These are phyloP conservation scores for thale cress (Arabidopsis thaliana) DNA, from an alignment of 345 rosid species.

Conservation along the genomic window TAIR10.1 NC_003075.7:2131501-2132000, in stretches of 20 bases:
- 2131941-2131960: constrained; percentile 60
- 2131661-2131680: not conserved
- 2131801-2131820: constrained; percentile 65
- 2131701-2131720: constrained; percentile 42
- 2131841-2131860: constrained; percentile 28
- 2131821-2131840: constrained; percentile 64
- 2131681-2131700: constrained; percentile 14
- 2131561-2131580: constrained; percentile 81
- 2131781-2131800: constrained; percentile 51
- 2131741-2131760: constrained; percentile 71
- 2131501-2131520: not conserved
- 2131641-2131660: constrained; percentile 71
- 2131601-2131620: constrained; percentile 97
- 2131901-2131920: constrained; percentile 75
- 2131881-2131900: constrained; percentile 8
- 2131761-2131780: constrained; percentile 69
- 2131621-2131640: constrained; percentile 97
- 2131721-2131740: constrained; percentile 87
- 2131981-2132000: constrained; percentile 99
- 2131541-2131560: constrained; percentile 33
- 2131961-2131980: constrained; percentile 88
- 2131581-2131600: constrained; percentile 88
- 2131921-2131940: constrained; percentile 79
- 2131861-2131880: constrained; percentile 1
- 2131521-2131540: constrained; percentile 16